Evolutionary conservation across 2,329 filamentous ascomycete genomes (phyloP).

Genomic region (Nemania serpens): DNA sequence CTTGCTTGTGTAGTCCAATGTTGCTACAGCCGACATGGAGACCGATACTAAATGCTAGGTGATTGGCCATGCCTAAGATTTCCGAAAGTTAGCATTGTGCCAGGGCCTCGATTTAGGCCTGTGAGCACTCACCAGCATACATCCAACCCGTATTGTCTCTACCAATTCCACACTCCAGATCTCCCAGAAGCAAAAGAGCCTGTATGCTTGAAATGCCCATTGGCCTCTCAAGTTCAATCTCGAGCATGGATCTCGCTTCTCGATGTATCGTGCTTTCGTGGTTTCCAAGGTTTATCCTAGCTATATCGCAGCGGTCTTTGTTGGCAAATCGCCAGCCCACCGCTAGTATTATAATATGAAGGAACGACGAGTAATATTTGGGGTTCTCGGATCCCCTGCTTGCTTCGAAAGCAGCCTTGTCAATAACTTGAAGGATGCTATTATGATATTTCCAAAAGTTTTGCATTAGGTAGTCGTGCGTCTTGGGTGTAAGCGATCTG

Average conservation of each 20-base stretch:
- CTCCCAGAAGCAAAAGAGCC: slow-evolving; percentile 26
- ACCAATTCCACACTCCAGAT: slow-evolving; percentile 29
- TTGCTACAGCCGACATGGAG: slow-evolving; percentile 20
- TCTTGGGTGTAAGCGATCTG: slow-evolving; percentile 28
- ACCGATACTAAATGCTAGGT: slow-evolving; percentile 25
- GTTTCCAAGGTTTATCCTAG: slow-evolving; percentile 24
- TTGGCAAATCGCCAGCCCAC: slow-evolving; percentile 28
- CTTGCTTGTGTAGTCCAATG: slow-evolving; percentile 18
- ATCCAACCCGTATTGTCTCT: slow-evolving; percentile 28
- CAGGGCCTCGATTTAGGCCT: not conserved
- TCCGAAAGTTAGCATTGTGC: not conserved
- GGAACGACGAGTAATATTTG: slow-evolving; percentile 26
- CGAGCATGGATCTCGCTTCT: slow-evolving; percentile 29
- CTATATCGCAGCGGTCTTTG: slow-evolving; percentile 26
- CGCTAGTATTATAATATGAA: slow-evolving; percentile 28
- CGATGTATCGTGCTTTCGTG: slow-evolving; percentile 26
- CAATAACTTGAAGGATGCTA: slow-evolving; percentile 24
- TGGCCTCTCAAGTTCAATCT: slow-evolving; percentile 26
- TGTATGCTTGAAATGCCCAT: slow-evolving; percentile 25
- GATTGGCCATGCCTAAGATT: slow-evolving; percentile 27
- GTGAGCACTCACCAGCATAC: slow-evolving; percentile 25
- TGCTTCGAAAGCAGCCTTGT: slow-evolving; percentile 25
- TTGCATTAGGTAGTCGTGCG: slow-evolving; percentile 28
- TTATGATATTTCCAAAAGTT: slow-evolving; percentile 29
- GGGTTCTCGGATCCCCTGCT: slow-evolving; percentile 27